Evolutionary conservation across 129 eudicot genomes (phyloP).

Genomic region (Rutidosis leptorrhynchoides): DNA sequence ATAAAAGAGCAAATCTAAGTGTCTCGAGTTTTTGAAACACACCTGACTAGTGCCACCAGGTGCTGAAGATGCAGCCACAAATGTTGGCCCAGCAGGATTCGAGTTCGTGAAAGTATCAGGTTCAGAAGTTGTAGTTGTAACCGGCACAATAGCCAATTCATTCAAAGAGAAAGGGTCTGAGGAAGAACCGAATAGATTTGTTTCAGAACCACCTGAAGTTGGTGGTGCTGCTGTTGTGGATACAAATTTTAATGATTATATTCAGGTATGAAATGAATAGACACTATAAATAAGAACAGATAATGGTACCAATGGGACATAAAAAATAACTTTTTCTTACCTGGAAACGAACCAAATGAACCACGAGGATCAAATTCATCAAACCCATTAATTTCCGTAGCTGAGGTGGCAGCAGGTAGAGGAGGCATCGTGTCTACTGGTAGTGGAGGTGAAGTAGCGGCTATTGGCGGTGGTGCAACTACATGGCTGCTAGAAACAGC

Average conservation of each 20-base stretch:
- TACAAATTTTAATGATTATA: background rate
- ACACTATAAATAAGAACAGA: background rate
- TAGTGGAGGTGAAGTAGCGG: slow-evolving; percentile 36
- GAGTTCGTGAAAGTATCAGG: slow-evolving; percentile 37
- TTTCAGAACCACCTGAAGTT: slow-evolving; percentile 49
- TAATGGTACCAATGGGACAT: background rate
- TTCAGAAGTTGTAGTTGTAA: slow-evolving; percentile 39
- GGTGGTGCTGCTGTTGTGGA: slow-evolving; percentile 60
- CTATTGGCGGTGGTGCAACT: slow-evolving; percentile 37
- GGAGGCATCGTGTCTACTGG: slow-evolving; percentile 36
- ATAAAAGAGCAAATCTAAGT: background rate
- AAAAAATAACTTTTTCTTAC: slow-evolving; percentile 26
- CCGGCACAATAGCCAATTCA: slow-evolving; percentile 63
- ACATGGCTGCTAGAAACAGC: slow-evolving; percentile 30
- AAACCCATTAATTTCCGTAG: slow-evolving; percentile 49
- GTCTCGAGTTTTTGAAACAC: slow-evolving; percentile 19
- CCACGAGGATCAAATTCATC: slow-evolving; percentile 91
- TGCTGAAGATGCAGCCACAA: slow-evolving; percentile 43
- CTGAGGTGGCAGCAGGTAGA: slow-evolving; percentile 33
- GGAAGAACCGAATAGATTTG: slow-evolving; percentile 73
- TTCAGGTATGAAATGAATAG: slow-evolving; percentile 11
- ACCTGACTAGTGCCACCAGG: slow-evolving; percentile 60
- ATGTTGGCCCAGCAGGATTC: slow-evolving; percentile 47
- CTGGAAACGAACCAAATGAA: slow-evolving; percentile 61
- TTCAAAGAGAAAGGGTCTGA: slow-evolving; percentile 59